Evolutionary conservation across 2,329 filamentous ascomycete genomes (phyloP).

Genomic region (Stemphylium beticola): DNA sequence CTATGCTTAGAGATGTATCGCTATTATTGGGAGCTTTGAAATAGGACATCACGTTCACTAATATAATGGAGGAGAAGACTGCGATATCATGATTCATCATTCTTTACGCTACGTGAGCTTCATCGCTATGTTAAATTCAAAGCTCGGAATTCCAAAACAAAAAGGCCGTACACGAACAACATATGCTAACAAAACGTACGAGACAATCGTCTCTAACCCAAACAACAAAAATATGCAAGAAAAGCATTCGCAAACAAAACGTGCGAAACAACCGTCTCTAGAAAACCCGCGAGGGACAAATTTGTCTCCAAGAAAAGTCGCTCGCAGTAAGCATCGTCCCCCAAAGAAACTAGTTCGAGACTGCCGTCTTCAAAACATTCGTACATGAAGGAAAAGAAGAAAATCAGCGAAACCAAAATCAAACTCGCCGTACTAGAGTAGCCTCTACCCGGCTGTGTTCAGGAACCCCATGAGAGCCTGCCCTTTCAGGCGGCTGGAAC

Average conservation of each 20-base stretch:
- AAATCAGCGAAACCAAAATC: not conserved
- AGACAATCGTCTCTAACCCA: not conserved
- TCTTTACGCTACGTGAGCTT: not conserved
- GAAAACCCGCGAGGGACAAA: too few relatives aligned
- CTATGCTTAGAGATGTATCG: too few relatives aligned
- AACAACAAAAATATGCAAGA: not conserved
- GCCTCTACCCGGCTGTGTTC: slow-evolving; percentile 18
- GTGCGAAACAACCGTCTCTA: too few relatives aligned
- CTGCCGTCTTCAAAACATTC: not conserved
- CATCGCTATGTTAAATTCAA: slow-evolving; percentile 2
- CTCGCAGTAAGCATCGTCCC: too few relatives aligned
- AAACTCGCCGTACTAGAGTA: not conserved
- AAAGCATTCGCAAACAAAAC: too few relatives aligned
- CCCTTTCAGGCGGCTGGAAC: slow-evolving; percentile 24
- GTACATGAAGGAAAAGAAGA: not conserved
- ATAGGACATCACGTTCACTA: too few relatives aligned
- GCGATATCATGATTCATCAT: slow-evolving; percentile 6
- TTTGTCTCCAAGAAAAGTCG: too few relatives aligned
- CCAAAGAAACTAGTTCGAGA: not conserved
- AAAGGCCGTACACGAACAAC: too few relatives aligned
- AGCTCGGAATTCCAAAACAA: not conserved
- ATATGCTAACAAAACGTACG: too few relatives aligned
- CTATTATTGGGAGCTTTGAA: too few relatives aligned
- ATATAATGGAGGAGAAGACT: not conserved
- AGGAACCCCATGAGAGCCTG: slow-evolving; percentile 20